Base-by-base conservation (phyloP, 2,329 filamentous ascomycete species). In the Bisporella sp. region DNA sequence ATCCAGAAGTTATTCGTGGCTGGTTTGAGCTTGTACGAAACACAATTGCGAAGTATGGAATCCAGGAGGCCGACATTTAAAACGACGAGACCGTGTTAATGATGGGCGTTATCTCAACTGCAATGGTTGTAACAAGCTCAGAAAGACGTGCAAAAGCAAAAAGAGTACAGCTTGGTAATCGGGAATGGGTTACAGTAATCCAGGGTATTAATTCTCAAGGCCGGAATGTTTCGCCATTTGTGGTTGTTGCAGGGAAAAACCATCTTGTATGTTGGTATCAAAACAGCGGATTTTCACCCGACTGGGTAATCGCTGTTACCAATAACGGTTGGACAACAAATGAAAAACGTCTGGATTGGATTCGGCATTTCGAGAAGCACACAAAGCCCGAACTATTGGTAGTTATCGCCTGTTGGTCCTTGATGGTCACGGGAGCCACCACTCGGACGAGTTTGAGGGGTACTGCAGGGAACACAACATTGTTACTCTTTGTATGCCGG, bases 281-380 rank as follows among this genome's bases (percentile, higher is more conserved):
- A n/a, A 31, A 44, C 7, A 30, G 9, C 39, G 32, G 29, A 37
- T 44, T 49, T 12, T 39, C 37, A 43, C 21, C 6, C 31, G 7
- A 44, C 37, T 49, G 40, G 39, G 35, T 39, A 11, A 39, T 39
- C 35, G 9, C 9, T 11, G 35, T 39, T 9, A 39, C 9, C 3
- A 9, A 9, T 11, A 39, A 39, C 13, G 35, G 35, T 13, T 39
- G 35, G 35, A 39, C 35, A 6, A 63, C 47, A n/a, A 59, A 67
- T 57, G 11, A 63, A 49, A 59, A 67, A 40, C 56, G 58, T 31
- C 49, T 68, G 42, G 39, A 45, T 3, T 68, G 53, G 66, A 56
- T 67, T 51, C 21, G 64, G 53, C 56, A 67, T 57, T 68, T 68
- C 55, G 55, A 64, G 48, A 52, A 47, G 46, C 51, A 61, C 51